phyloP scores from a whole-genome alignment of 495 filamentous ascomycete genomes.

The Aspergillus mulundensis region DNA sequence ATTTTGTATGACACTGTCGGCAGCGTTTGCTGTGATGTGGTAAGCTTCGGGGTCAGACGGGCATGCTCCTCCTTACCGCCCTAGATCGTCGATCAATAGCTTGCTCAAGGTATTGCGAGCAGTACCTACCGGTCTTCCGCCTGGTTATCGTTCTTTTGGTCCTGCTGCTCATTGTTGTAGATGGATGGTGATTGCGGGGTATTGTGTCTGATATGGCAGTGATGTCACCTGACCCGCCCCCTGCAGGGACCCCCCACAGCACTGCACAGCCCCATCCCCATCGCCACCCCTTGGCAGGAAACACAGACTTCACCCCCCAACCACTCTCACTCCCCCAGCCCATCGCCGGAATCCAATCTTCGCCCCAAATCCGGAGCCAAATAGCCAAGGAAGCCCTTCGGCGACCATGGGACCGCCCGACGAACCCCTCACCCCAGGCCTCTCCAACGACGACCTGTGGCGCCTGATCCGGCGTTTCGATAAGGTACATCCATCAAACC shows the following conservation, averaged over 20 bases:
- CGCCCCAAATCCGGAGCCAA: neutral
- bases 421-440: slow-evolving; percentile 24
- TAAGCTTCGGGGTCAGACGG: too few relatives aligned
- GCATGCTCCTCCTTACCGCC: too few relatives aligned
- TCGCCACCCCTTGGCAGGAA: neutral
- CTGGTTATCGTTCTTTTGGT: too few relatives aligned
- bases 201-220: too few relatives aligned
- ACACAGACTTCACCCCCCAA: neutral
- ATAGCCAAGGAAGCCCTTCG: neutral
- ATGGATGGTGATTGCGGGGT: too few relatives aligned
- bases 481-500: slow-evolving; percentile 46
- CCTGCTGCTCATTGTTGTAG: too few relatives aligned
- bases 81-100: too few relatives aligned
- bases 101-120: too few relatives aligned
- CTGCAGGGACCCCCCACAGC: neutral
- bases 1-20: too few relatives aligned
- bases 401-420: neutral
- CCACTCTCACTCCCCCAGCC: neutral
- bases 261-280: neutral
- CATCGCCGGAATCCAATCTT: neutral
- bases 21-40: too few relatives aligned
- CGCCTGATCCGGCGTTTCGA: slow-evolving; percentile 72
- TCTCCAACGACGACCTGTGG: slow-evolving; percentile 73
- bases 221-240: neutral
- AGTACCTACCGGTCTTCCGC: too few relatives aligned